Evolutionary conservation across 768 basidiomycete genomes (phyloP).

Genomic region (Dioszegia aurantiaca): DNA sequence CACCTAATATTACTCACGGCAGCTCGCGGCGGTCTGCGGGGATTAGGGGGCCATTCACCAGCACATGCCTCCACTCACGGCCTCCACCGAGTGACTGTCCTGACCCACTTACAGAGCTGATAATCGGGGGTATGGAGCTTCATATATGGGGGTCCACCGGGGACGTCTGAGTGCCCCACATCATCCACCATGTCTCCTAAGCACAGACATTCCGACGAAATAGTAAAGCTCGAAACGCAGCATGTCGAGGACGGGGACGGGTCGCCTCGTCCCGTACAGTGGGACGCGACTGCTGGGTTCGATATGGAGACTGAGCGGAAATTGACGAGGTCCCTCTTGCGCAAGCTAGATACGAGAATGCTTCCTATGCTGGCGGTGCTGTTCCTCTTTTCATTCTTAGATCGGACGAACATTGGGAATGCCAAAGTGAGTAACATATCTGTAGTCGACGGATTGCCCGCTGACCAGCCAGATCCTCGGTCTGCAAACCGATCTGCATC

Average conservation of each 20-base stretch:
- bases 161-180: too few species aligned
- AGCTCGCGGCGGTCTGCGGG: too few species aligned
- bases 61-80: too few species aligned
- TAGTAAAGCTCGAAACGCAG: slow-evolving; percentile 10
- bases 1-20: too few species aligned
- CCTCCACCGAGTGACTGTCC: too few species aligned
- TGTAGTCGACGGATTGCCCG: not conserved
- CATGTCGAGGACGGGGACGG: slow-evolving; percentile 11
- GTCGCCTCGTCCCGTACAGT: not conserved
- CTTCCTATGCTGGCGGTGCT: slow-evolving; percentile 38
- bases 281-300: slow-evolving; percentile 15
- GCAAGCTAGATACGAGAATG: slow-evolving; percentile 34
- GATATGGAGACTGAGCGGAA: slow-evolving; percentile 10
- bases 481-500: slow-evolving; percentile 19
- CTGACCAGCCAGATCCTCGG: slow-evolving; percentile 22
- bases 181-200: too few species aligned
- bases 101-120: too few species aligned
- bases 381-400: slow-evolving; percentile 39
- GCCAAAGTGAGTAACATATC: slow-evolving; percentile 28
- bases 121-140: too few species aligned
- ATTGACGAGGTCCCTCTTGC: slow-evolving; percentile 17
- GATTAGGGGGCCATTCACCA: too few species aligned
- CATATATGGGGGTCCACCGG: too few species aligned
- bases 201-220: too few species aligned
- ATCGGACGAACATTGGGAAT: slow-evolving; percentile 40